Evolutionary conservation across 306 rosid species (phyloP).

Genomic region (Fragaria nilgerrensis): DNA sequence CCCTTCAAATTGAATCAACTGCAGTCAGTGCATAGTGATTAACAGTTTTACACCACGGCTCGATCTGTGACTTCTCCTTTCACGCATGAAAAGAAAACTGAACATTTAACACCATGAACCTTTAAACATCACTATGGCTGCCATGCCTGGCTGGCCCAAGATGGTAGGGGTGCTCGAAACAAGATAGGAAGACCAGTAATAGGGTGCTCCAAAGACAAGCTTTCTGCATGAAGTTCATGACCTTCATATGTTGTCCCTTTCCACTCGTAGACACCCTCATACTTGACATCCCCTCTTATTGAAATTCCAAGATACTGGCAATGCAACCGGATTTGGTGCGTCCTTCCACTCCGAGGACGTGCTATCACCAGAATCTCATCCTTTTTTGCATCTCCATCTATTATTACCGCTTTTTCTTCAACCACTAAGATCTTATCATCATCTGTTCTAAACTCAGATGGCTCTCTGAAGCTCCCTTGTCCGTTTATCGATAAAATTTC

Average conservation of each 20-base stretch:
- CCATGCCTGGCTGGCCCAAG: constrained; percentile 53
- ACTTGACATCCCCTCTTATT: constrained; percentile 85
- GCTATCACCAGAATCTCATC: constrained; percentile 75
- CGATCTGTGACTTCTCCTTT: background rate
- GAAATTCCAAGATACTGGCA: constrained; percentile 90
- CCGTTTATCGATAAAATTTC: constrained; percentile 60
- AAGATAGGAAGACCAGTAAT: constrained; percentile 49
- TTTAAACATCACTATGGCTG: constrained; percentile 16
- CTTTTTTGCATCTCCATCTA: constrained; percentile 25
- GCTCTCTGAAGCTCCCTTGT: constrained; percentile 39
- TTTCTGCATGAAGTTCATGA: constrained; percentile 93
- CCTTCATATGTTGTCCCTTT: constrained; percentile 41
- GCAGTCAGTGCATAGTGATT: background rate
- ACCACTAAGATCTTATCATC: constrained; percentile 40
- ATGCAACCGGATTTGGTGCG: constrained; percentile 92
- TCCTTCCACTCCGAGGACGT: constrained; percentile 76
- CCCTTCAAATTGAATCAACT: background rate
- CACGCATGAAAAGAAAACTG: background rate
- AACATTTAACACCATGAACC: background rate
- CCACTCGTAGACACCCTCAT: constrained; percentile 81
- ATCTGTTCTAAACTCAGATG: constrained; percentile 30
- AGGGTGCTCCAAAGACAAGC: constrained; percentile 69
- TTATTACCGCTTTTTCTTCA: constrained; percentile 42
- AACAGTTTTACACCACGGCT: no score
- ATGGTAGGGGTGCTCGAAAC: constrained; percentile 63